phyloP scores from a whole-genome alignment of 768 basidiomycete genomes.

The Daedaleopsis sinensis region DNA sequence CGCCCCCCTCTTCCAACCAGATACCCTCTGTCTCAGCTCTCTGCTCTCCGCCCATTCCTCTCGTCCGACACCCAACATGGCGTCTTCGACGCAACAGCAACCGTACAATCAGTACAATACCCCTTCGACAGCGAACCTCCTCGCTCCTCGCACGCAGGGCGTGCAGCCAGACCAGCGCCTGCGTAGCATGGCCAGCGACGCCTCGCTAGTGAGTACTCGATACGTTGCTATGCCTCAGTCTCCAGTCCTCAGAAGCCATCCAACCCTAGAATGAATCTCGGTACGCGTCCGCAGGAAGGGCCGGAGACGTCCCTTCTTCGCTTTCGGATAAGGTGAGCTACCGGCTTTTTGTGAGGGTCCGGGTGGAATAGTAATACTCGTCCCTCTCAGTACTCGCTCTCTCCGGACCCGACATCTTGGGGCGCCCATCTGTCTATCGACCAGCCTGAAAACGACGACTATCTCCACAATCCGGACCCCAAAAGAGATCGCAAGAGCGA shows the following conservation, averaged over 20 bases:
- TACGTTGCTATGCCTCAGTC: background rate
- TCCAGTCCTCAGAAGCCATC: background rate
- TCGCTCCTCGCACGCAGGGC: slow-evolving; percentile 17
- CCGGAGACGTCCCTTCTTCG: slow-evolving; percentile 20
- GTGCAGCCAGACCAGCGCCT: slow-evolving; percentile 21
- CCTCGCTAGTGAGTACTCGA: slow-evolving; percentile 20
- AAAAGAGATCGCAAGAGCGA: slow-evolving; percentile 35
- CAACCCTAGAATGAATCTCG: slow-evolving; percentile 21
- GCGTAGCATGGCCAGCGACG: slow-evolving; percentile 23
- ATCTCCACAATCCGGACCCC: slow-evolving; percentile 67
- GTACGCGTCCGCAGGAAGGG: slow-evolving; percentile 15
- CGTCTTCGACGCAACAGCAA: slow-evolving; percentile 19
- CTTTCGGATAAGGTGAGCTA: slow-evolving; percentile 27
- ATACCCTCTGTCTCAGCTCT: slow-evolving; percentile 16
- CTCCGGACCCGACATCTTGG: slow-evolving; percentile 74
- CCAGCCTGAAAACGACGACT: slow-evolving; percentile 63
- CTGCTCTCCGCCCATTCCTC: background rate
- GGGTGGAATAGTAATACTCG: background rate
- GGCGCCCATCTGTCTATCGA: slow-evolving; percentile 62
- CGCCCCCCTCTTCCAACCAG: background rate
- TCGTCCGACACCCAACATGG: slow-evolving; percentile 15
- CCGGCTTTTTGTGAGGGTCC: background rate
- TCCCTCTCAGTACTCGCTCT: slow-evolving; percentile 62
- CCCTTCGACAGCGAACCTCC: slow-evolving; percentile 25
- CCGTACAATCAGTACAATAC: slow-evolving; percentile 17